A percentile compares a stretch with the other conserved stretches of the same genome.
Evolutionary conservation across 2,329 filamentous ascomycete species (phyloP).

Genomic region (Lanzia echinophila): DNA sequence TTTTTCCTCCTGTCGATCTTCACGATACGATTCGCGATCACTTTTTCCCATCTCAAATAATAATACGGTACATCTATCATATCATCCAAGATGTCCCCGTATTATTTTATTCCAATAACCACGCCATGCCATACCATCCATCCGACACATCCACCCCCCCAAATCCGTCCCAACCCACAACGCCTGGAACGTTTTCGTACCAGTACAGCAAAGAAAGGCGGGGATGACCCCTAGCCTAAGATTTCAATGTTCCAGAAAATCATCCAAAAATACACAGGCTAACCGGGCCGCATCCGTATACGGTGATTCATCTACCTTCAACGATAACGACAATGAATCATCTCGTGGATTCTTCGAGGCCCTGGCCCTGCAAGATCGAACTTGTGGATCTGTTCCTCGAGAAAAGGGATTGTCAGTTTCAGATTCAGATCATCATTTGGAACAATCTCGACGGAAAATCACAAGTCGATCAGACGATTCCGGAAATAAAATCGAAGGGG

Average conservation of each 20-base stretch:
- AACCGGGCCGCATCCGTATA: slow-evolving; percentile 26
- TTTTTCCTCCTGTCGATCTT: background rate
- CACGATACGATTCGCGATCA: background rate
- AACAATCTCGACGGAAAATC: background rate
- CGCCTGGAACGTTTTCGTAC: background rate
- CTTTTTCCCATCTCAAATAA: background rate
- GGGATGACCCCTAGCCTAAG: background rate
- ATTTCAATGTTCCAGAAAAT: slow-evolving; percentile 25
- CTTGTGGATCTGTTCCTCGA: slow-evolving; percentile 16
- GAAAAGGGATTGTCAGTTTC: slow-evolving; percentile 13
- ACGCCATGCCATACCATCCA: no score
- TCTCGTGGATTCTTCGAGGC: slow-evolving; percentile 8
- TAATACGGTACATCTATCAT: background rate
- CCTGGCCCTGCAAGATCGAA: slow-evolving; percentile 17
- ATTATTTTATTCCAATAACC: no score
- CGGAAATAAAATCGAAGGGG: background rate
- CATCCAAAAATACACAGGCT: slow-evolving; percentile 27
- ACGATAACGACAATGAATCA: slow-evolving; percentile 2
- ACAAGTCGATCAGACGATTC: background rate
- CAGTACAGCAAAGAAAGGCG: background rate
- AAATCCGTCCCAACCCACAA: slow-evolving; percentile 1
- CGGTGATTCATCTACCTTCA: slow-evolving; percentile 12
- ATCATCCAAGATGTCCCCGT: background rate
- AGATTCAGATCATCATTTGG: background rate
- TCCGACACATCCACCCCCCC: background rate